Conservation (phyloP, 176 grass and related monocot genomes). For the Ensete ventricosum region DNA sequence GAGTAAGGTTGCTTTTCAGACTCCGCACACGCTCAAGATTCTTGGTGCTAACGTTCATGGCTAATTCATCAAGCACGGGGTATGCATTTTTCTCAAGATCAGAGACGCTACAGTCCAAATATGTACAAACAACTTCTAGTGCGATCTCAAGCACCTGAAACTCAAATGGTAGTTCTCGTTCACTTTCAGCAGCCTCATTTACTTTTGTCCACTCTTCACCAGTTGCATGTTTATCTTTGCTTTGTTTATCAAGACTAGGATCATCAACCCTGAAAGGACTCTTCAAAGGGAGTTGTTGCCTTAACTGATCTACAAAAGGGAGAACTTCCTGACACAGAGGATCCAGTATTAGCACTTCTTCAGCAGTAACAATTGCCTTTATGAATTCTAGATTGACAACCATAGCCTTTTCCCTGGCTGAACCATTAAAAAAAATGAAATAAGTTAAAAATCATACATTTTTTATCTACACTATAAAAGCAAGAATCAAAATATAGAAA, state of each 20-base stretch:
- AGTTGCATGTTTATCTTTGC: constrained; percentile 12
- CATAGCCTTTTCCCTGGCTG: constrained; percentile 93
- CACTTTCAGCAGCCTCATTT: constrained; percentile 45
- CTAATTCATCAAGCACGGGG: constrained; percentile 82
- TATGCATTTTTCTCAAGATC: constrained; percentile 69
- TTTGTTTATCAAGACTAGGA: constrained; percentile 23
- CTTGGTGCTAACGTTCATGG: constrained; percentile 85
- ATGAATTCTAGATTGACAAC: constrained; percentile 92
- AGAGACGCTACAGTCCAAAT: constrained; percentile 48
- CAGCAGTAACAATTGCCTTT: constrained; percentile 81
- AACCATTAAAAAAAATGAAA: constrained; percentile 17
- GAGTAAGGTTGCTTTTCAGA: constrained; percentile 84
- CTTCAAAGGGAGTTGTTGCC: constrained; percentile 55
- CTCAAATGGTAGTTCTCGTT: constrained; percentile 80
- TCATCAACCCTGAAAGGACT: constrained; percentile 31
- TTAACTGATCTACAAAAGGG: constrained; percentile 84
- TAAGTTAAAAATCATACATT: constrained; percentile 7
- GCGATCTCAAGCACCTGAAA: constrained; percentile 97
- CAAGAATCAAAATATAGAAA: constrained; percentile 2
- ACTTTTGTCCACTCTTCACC: constrained; percentile 23
- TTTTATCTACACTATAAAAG: neutral
- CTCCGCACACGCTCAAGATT: constrained; percentile 86
- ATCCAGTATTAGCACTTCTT: constrained; percentile 81
- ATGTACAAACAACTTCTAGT: constrained; percentile 56
- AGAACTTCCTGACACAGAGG: constrained; percentile 60